Evolutionary conservation across 306 rosid species (phyloP).

Genomic region (Cyamopsis tetragonoloba): DNA sequence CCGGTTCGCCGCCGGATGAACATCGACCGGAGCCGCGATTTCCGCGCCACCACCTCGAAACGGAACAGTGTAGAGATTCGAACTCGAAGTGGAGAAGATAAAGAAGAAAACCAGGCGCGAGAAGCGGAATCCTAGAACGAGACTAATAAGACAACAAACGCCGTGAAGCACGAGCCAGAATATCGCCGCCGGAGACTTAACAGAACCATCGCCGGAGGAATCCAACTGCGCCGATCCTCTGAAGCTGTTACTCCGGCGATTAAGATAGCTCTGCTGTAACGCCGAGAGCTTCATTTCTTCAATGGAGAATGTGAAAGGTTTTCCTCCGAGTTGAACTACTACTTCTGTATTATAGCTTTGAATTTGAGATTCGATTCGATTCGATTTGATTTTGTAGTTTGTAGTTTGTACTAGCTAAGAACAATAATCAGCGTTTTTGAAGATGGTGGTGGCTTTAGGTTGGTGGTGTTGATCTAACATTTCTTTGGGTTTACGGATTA

Average conservation of each 20-base stretch:
- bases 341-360: slow-evolving; percentile 1
- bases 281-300: slow-evolving; percentile 80
- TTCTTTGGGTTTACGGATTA: slow-evolving; percentile 59
- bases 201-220: slow-evolving; percentile 54
- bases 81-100: slow-evolving; percentile 64
- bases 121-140: slow-evolving; percentile 90
- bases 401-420: slow-evolving; percentile 11
- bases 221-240: slow-evolving; percentile 64
- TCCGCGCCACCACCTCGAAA: slow-evolving; percentile 62
- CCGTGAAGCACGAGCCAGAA: slow-evolving; percentile 90
- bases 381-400: slow-evolving; percentile 10
- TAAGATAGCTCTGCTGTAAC: slow-evolving; percentile 78
- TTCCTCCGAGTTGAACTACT: neutral
- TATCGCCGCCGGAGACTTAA: slow-evolving; percentile 70
- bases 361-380: too few relatives aligned
- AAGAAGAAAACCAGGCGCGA: slow-evolving; percentile 96
- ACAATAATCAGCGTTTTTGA: slow-evolving; percentile 26
- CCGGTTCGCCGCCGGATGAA: slow-evolving; percentile 29
- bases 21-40: slow-evolving; percentile 35
- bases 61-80: slow-evolving; percentile 59
- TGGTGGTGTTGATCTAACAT: slow-evolving; percentile 25
- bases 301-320: slow-evolving; percentile 12
- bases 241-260: slow-evolving; percentile 75
- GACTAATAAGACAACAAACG: slow-evolving; percentile 88
- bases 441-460: slow-evolving; percentile 30